Evolutionary conservation across 2,329 filamentous ascomycete species (phyloP).

Genomic region (Fusarium gaditjirri): DNA sequence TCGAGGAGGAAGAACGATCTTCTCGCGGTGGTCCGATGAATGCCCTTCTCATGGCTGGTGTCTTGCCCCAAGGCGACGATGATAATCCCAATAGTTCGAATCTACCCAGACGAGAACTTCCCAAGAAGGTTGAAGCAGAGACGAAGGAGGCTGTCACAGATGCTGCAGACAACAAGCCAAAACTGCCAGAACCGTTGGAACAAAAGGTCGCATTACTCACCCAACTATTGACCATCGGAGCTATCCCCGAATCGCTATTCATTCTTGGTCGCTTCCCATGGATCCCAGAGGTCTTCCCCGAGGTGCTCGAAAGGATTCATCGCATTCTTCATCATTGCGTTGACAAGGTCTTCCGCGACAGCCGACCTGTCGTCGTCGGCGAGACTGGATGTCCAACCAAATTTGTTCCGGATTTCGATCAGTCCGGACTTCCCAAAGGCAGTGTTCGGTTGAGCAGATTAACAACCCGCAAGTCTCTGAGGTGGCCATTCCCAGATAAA

Average conservation of each 20-base stretch:
- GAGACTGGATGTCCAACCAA: slow-evolving; percentile 56
- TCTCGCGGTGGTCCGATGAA: slow-evolving; percentile 80
- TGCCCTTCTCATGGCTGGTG: slow-evolving; percentile 86
- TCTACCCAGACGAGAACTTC: slow-evolving; percentile 60
- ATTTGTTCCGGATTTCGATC: slow-evolving; percentile 65
- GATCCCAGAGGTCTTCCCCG: slow-evolving; percentile 86
- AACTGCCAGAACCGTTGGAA: slow-evolving; percentile 78
- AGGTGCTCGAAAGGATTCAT: slow-evolving; percentile 82
- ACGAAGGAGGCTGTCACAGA: slow-evolving; percentile 60
- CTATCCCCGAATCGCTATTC: slow-evolving; percentile 91
- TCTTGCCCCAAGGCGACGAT: slow-evolving; percentile 74
- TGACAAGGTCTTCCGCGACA: slow-evolving; percentile 73
- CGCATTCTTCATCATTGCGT: slow-evolving; percentile 87
- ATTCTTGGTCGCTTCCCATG: slow-evolving; percentile 93
- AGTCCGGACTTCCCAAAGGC: slow-evolving; percentile 75
- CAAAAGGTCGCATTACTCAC: slow-evolving; percentile 89
- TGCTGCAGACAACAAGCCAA: slow-evolving; percentile 59
- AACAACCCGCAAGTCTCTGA: slow-evolving; percentile 72
- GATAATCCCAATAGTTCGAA: slow-evolving; percentile 68
- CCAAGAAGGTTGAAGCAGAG: slow-evolving; percentile 62
- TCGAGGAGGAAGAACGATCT: slow-evolving; percentile 79
- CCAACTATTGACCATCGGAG: slow-evolving; percentile 88
- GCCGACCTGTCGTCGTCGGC: slow-evolving; percentile 49
- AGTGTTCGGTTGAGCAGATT: slow-evolving; percentile 70
- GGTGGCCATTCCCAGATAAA: slow-evolving; percentile 87